Evolutionary conservation across 345 rosid genomes (phyloP).

Genomic region (Boechera retrofracta): DNA sequence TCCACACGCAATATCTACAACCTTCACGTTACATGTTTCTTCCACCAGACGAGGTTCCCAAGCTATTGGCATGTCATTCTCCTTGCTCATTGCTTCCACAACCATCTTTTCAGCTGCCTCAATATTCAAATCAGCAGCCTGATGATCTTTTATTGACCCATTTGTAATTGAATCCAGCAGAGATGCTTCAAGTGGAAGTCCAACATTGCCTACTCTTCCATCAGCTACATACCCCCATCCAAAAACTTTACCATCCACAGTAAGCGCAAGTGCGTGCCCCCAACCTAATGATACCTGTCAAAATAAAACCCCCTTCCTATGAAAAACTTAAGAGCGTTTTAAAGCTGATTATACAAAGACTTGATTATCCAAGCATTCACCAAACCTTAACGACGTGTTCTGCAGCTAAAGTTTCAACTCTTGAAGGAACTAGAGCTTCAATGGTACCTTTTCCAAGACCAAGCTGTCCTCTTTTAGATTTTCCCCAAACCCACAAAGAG

Average conservation of each 20-base stretch:
- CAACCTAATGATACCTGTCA: conserved; percentile 90
- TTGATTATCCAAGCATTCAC: background rate
- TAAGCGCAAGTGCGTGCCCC: conserved; percentile 86
- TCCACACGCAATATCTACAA: conserved; percentile 74
- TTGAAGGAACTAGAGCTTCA: conserved; percentile 65
- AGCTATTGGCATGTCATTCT: conserved; percentile 76
- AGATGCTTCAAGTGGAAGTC: conserved; percentile 56
- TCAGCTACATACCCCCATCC: conserved; percentile 97
- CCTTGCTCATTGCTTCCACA: conserved; percentile 73
- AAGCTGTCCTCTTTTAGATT: conserved; percentile 94
- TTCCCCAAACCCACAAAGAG: conserved; percentile 97
- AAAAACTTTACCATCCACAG: conserved; percentile 72
- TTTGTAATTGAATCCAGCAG: conserved; percentile 54
- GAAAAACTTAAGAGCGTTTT: background rate
- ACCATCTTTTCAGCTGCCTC: conserved; percentile 71
- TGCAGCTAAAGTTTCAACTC: conserved; percentile 63
- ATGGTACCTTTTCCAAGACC: conserved; percentile 75
- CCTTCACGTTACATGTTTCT: conserved; percentile 58
- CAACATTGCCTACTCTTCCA: conserved; percentile 77
- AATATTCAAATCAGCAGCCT: conserved; percentile 38
- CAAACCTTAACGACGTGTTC: conserved; percentile 79
- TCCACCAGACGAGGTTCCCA: conserved; percentile 85
- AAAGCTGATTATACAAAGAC: background rate
- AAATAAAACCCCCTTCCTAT: background rate
- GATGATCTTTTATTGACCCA: conserved; percentile 16